Evolutionary conservation across 2,329 filamentous ascomycete genomes (phyloP).

Genomic region (Colletotrichum noveboracense): DNA sequence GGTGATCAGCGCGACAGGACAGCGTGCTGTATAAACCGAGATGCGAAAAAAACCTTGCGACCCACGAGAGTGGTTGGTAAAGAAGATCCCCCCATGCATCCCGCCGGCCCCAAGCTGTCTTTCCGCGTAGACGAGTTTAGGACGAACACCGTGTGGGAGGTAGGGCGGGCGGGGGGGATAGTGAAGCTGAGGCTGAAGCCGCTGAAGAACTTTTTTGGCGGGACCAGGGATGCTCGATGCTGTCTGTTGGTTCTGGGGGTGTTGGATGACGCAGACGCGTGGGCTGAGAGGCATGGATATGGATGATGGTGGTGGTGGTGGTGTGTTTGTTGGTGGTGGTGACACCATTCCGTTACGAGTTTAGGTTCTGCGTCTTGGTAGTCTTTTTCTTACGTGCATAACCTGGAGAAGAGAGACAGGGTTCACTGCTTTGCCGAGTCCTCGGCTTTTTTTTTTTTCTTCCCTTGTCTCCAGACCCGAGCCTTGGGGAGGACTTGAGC

Average conservation of each 20-base stretch:
- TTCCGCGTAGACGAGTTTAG: not conserved
- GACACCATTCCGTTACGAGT: constrained; percentile 11
- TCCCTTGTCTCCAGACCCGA: not conserved
- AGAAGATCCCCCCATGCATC: not conserved
- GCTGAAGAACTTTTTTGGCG: constrained; percentile 8
- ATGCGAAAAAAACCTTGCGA: not conserved
- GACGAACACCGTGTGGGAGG: constrained; percentile 8
- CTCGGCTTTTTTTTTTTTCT: not conserved
- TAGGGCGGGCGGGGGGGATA: not conserved
- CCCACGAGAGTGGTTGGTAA: not conserved
- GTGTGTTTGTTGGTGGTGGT: not conserved
- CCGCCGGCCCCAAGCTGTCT: not conserved
- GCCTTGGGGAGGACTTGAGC: not conserved
- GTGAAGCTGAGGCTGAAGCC: not conserved
- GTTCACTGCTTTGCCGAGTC: not conserved
- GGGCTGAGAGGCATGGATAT: not conserved
- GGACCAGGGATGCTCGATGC: not conserved
- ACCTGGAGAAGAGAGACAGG: not conserved
- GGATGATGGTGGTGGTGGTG: not conserved
- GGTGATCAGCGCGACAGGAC: not conserved
- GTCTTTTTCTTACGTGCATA: constrained; percentile 9
- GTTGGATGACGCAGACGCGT: not conserved
- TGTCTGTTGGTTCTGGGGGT: not conserved
- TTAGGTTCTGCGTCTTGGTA: not conserved
- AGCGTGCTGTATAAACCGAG: not conserved